Base-by-base conservation (phyloP, 2,329 filamentous ascomycete genomes). In the Sporothrix protearum region DNA sequence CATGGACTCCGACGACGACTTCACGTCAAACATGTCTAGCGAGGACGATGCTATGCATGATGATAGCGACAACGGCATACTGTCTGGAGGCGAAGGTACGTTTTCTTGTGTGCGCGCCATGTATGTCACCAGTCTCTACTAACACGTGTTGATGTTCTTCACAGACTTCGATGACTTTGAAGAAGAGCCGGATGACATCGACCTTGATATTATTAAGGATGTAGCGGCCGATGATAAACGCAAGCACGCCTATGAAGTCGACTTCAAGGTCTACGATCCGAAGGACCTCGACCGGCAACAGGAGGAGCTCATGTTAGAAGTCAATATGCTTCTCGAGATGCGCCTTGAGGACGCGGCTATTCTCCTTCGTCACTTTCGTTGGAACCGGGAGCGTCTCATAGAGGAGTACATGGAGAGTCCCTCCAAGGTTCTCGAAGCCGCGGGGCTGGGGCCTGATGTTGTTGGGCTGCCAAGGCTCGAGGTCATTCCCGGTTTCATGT, bases 1-100 rank as follows among this genome's bases (percentile, higher is more conserved):
- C 75, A 97, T 97, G 94, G 94, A 97, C 83, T 97, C 94, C 9
- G 95, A 98, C 77, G 94, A 97, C 78, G 95, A 97, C 73, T 94
- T 94, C 81, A 91, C 96, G 87, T 96, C 92, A 77, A 89, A 90
- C 78, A 85, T 90, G 76, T 95, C 92, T 55, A 97, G 92, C 78
- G 91, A 90, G 55, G 89, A 91, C 71, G 90, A 92, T 75, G 87
- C 93, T 73, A 86, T 91, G 80, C 87, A 91, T 74, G 92, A 94
- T 77, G 89, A 92, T 73, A 94, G 92, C 76, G 94, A 93, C 70
- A 92, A 94, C 77, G 90, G 86, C 80, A 81, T 86, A 81, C 45
- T 87, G 73, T 88, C 86, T 1, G 85, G 79, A 6, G 83, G 78
- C 22, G 86, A 87, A 76, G 85, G 85, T 87, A 76, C 63, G 79